Evolutionary conservation across 768 basidiomycete species (phyloP), one percentile per base, ranked within the genome.

Genomic region (Rhodocollybia butyracea): DNA sequence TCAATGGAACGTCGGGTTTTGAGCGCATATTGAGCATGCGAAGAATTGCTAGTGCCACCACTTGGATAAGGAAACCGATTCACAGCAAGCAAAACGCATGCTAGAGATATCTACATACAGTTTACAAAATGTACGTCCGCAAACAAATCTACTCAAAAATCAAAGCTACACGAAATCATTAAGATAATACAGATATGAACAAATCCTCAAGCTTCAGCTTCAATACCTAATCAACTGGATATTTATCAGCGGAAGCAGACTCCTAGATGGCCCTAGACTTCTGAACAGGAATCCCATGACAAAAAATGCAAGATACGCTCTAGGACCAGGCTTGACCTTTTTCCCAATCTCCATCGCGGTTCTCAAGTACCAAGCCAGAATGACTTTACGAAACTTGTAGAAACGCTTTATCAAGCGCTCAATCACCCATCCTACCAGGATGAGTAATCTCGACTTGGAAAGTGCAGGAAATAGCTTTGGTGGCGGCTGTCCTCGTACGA

Each of bases 381-480:
- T 29, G 4, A 48, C 38, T 17, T 45, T 57, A 40, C 59, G 51
- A 29, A 57, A 60, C 39, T 48, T 48, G 15, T 32, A 27, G 19
- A 60, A 57, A 5, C 46, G 55, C 54, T 60, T 60, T 3, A 57
- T 29, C 36, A 51, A 32, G 22, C 59, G 59, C 34, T 60, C 59
- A 12, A 58, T 38, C 12, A 60, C 30, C 59, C 56, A 60, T 3
- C 59, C 59, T 4, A 58, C 24, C 8, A 60, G 53, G 15, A 60
- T 38, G 13, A 51, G 34, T 13, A 47, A 26, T 41, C 55, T 60
- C 31, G 59, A 57, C 12, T 57, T 57, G 13, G 53, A 41, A 10
- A 48, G 21, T 12, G 51, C 53, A 17, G 53, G 39, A 31, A 43
- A 32, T 21, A 54, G 56, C 4, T 43, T 29, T 36, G 36, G 50